A percentile compares a stretch with the other conserved stretches of the same genome.
phyloP scores from a whole-genome alignment of 2,329 filamentous ascomycete genomes.

The Fusarium sp. region DNA sequence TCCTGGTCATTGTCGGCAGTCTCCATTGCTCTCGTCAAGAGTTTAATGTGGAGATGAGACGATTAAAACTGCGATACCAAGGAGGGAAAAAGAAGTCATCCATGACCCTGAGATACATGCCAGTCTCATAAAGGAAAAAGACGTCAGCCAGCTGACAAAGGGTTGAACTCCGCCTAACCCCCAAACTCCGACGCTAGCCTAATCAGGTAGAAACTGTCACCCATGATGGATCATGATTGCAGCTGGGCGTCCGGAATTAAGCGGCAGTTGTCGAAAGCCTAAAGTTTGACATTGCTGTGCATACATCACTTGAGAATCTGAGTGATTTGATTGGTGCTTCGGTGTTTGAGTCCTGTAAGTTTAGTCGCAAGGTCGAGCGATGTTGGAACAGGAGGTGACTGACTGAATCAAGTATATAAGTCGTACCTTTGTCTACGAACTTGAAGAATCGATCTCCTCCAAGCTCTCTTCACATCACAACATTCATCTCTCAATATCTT shows the following conservation, averaged over 20 bases:
- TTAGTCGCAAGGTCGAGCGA: neutral
- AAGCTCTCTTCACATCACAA: neutral
- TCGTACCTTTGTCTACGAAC: too few relatives aligned
- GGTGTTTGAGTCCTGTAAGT: too few relatives aligned
- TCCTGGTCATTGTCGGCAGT: neutral
- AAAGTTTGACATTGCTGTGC: too few relatives aligned
- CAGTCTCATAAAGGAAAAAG: constrained; percentile 8
- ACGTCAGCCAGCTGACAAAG: constrained; percentile 22
- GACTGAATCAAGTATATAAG: neutral
- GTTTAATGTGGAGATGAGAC: neutral
- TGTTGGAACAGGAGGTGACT: too few relatives aligned
- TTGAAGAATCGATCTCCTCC: neutral
- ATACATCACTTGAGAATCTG: neutral
- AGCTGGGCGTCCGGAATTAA: neutral
- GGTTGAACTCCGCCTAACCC: neutral
- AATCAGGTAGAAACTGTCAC: constrained; percentile 26
- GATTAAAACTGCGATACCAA: neutral
- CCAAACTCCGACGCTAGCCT: constrained; percentile 16
- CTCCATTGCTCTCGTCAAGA: neutral
- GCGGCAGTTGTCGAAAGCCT: neutral
- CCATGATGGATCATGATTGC: neutral
- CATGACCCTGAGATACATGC: neutral
- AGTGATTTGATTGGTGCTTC: neutral
- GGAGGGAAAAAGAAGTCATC: neutral
- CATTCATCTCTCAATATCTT: neutral